phyloP scores from a whole-genome alignment of 2,329 filamentous ascomycete species.

The Conoideocrella luteorostrata region DNA sequence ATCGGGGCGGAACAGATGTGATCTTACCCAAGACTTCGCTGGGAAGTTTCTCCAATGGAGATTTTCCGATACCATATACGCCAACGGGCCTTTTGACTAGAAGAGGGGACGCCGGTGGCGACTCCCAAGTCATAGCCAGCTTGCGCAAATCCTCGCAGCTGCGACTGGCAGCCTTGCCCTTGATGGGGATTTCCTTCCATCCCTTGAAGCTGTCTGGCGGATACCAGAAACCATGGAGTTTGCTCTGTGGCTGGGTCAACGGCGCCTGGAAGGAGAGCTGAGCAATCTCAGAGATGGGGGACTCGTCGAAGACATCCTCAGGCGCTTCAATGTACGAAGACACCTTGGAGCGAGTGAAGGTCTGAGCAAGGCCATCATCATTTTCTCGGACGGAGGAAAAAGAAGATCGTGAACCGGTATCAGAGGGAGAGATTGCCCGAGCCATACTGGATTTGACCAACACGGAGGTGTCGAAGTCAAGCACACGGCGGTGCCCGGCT shows the following conservation, averaged over 20 bases:
- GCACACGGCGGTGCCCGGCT: constrained; percentile 21
- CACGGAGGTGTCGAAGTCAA: constrained; percentile 28
- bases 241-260: constrained; percentile 48
- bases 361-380: constrained; percentile 52
- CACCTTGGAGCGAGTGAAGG: constrained; percentile 56
- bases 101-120: constrained; percentile 27
- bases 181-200: constrained; percentile 57
- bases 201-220: constrained; percentile 53
- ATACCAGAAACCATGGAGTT: constrained; percentile 52
- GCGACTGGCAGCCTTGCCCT: constrained; percentile 52
- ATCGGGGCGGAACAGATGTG: too few relatives aligned
- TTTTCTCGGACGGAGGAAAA: constrained; percentile 58
- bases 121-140: constrained; percentile 49
- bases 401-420: constrained; percentile 43
- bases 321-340: constrained; percentile 48
- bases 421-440: constrained; percentile 29
- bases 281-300: constrained; percentile 35
- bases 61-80: constrained; percentile 35
- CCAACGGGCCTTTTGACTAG: constrained; percentile 23
- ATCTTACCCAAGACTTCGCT: constrained; percentile 60
- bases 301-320: constrained; percentile 47
- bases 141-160: constrained; percentile 55
- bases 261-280: constrained; percentile 44
- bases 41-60: constrained; percentile 61
- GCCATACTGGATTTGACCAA: constrained; percentile 31